Base-by-base conservation (phyloP, 2,329 filamentous ascomycete genomes). In the Aspergillus caelatus region DNA sequence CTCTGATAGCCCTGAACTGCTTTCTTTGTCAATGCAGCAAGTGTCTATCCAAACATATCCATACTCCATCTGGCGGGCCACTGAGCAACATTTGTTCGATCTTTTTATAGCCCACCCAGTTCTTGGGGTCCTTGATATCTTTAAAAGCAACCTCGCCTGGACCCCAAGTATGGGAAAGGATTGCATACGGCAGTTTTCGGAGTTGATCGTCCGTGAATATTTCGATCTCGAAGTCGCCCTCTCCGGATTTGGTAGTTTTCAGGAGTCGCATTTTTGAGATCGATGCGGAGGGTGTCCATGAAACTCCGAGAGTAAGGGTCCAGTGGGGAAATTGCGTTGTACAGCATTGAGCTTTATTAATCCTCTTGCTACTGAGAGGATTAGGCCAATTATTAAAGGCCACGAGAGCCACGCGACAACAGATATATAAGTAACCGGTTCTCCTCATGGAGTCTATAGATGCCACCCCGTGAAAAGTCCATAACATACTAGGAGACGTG, bases 21-120 rank as follows among this genome's bases (percentile, higher is more conserved):
- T 70, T n/a, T n/a, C 56, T 48, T 67, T 67, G n/a, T 71, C 65
- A 28, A 71, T 71, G 43, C 69, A 71, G 43, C 67, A 70, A 45
- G 69, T 71, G 55, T 70, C 70, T 10, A 71, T 57, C 70, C 69
- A 71, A 6, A 65, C 43, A 30, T 63, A 70, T 1, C 58, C n/a
- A 16, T 62, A 59, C 2, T 50, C 57, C 21, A n/a, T 3, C 12
- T 6, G 5, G 62, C 62, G 14, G 36, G 30, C 19, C 21, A 39
- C 2, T 0, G 48, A n/a, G 52, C 67, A 69, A 32, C 50, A 59
- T 8, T 41, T 6, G n/a, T 1, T 19, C 14, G 11, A 69, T 45
- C 36, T 70, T 69, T 4, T 14, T n/a, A 2, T 52, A 52, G 4
- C 48, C 26, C 28, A 65, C 63, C 7, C n/a, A 2, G 16, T 5